These are phyloP conservation scores for Desmodesmus armatus DNA, from an alignment of 139 green algal genomes.

Conservation along the genomic window DNA sequence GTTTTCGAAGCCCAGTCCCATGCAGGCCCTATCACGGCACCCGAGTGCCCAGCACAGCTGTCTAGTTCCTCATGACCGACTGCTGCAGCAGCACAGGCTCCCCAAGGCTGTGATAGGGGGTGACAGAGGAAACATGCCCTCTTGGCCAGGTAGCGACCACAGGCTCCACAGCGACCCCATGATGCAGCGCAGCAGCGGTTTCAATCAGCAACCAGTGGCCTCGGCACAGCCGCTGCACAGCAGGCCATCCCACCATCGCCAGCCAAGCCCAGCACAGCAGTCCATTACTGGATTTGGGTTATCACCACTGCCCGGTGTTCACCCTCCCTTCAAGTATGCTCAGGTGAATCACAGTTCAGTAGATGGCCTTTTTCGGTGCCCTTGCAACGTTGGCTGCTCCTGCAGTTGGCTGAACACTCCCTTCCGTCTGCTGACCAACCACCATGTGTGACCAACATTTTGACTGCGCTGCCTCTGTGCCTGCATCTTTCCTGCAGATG, in stretches of 20 bases:
- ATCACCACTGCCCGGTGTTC: neutral
- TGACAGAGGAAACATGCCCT: neutral
- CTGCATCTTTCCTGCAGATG: no score
- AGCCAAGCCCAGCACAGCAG: neutral
- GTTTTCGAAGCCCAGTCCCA: no score
- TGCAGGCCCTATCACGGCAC: no score
- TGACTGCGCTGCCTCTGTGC: no score
- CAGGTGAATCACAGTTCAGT: no score
- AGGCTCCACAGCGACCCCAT: neutral
- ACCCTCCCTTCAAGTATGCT: conserved; percentile 24
- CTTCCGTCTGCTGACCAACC: no score
- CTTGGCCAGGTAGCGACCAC: neutral
- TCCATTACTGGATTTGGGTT: neutral
- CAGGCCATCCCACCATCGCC: conserved; percentile 10
- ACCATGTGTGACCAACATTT: no score
- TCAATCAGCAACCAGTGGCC: neutral
- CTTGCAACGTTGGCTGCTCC: no score
- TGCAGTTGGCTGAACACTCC: no score
- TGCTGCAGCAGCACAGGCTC: neutral
- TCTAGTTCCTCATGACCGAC: neutral
- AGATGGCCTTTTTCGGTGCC: no score
- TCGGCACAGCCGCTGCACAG: conserved; percentile 12
- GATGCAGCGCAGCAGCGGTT: neutral
- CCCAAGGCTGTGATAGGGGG: no score
- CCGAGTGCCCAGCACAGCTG: no score